Conservation (phyloP, 2,329 filamentous ascomycete genomes). For the Setomelanomma holmii region DNA sequence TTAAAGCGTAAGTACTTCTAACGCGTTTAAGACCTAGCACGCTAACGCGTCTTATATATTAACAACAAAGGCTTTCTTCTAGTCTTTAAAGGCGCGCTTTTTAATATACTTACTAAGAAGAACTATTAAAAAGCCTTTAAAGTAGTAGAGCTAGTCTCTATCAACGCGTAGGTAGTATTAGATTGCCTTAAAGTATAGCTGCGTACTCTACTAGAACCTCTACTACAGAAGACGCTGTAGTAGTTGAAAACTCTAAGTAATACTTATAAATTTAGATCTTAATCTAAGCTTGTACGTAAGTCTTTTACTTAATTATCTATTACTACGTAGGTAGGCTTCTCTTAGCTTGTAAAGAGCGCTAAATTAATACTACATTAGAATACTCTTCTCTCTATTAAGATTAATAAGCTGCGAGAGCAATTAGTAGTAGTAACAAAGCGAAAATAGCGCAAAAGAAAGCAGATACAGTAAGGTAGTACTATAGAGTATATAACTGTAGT, state of each 20-base stretch:
- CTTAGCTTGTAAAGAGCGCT: too few species aligned
- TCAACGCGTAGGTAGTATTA: too few species aligned
- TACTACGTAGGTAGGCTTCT: slow-evolving; percentile 5
- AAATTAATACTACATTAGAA: too few species aligned
- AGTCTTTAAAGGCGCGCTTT: slow-evolving; percentile 25
- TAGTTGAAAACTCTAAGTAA: slow-evolving; percentile 20
- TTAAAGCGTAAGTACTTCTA: slow-evolving; percentile 33
- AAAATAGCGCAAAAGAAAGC: too few species aligned
- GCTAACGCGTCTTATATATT: slow-evolving; percentile 41
- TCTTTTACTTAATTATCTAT: slow-evolving; percentile 12
- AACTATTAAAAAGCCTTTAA: slow-evolving; percentile 35
- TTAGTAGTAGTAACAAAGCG: too few species aligned
- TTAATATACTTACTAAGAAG: slow-evolving; percentile 27
- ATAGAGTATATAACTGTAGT: slow-evolving; percentile 18
- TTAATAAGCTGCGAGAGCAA: too few species aligned
- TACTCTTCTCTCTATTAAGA: too few species aligned
- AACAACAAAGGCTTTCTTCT: slow-evolving; percentile 24
- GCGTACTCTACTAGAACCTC: too few species aligned
- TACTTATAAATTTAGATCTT: slow-evolving; percentile 14
- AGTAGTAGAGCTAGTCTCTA: slow-evolving; percentile 37
- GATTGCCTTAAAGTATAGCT: too few species aligned
- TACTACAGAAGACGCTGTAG: too few species aligned
- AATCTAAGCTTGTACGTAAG: slow-evolving; percentile 19
- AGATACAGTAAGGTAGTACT: slow-evolving; percentile 19
- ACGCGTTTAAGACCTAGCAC: slow-evolving; percentile 31